Conservation (phyloP, 202 grass and related monocot species). For the Zizania palustris region DNA sequence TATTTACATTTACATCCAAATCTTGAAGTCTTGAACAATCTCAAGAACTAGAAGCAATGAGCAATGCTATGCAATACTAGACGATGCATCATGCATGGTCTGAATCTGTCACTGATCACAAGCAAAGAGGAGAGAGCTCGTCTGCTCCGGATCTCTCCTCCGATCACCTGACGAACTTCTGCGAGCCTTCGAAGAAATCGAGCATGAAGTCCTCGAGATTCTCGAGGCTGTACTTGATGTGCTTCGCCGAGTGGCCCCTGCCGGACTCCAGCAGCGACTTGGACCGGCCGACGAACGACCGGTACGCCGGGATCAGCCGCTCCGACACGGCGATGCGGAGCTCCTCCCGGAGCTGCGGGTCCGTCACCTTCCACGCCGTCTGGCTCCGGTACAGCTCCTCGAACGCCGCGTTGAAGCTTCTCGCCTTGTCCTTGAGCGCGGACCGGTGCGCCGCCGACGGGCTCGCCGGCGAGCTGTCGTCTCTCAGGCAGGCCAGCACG, state of each 20-base stretch:
- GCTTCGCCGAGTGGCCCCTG: slow-evolving; percentile 41
- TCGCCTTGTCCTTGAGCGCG: slow-evolving; percentile 51
- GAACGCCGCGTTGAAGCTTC: slow-evolving; percentile 64
- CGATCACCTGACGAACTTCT: slow-evolving; percentile 51
- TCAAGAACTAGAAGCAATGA: no score
- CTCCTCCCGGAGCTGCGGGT: slow-evolving; percentile 67
- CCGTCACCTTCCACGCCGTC: slow-evolving; percentile 66
- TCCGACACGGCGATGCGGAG: slow-evolving; percentile 70
- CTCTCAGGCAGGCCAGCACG: slow-evolving; percentile 49
- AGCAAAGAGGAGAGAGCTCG: no score
- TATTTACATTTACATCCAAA: no score
- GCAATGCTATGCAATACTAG: no score
- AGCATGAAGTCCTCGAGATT: slow-evolving; percentile 63
- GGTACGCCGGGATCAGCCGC: slow-evolving; percentile 67
- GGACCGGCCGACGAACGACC: slow-evolving; percentile 54
- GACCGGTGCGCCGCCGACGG: not conserved
- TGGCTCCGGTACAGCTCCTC: slow-evolving; percentile 73
- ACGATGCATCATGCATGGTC: not conserved
- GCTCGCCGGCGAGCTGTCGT: slow-evolving; percentile 35
- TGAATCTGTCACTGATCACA: not conserved
- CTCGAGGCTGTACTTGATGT: slow-evolving; percentile 68
- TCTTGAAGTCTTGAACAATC: no score
- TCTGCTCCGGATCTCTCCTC: no score
- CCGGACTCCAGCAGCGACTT: slow-evolving; percentile 37
- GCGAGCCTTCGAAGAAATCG: slow-evolving; percentile 71